Base-by-base conservation (phyloP, 1,284 basidiomycete genomes). In the Microbotryum intermedium region DNA sequence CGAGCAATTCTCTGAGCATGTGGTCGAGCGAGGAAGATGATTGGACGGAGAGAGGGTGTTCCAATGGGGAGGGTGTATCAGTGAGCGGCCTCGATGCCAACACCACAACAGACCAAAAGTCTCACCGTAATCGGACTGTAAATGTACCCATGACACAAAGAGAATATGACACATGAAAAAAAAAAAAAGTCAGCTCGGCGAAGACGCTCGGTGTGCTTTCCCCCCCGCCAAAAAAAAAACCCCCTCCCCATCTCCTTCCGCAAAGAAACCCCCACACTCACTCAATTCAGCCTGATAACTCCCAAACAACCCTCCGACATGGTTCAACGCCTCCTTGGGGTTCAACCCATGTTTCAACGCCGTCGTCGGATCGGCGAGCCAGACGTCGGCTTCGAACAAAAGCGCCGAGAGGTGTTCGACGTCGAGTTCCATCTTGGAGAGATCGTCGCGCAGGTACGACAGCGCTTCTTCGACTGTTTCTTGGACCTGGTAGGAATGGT, bases 231-330 rank as follows among this genome's bases (percentile, higher is more conserved):
- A n/a, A n/a, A n/a, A n/a, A n/a, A n/a, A n/a, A n/a, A n/a, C n/a
- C n/a, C n/a, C n/a, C n/a, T n/a, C n/a, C n/a, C n/a, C n/a, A n/a
- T n/a, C n/a, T n/a, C n/a, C n/a, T n/a, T n/a, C n/a, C n/a, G n/a
- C n/a, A n/a, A n/a, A n/a, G n/a, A n/a, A n/a, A n/a, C n/a, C n/a
- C n/a, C n/a, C 3, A 11, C 34, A 51, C 57, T 44, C 29, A 66
- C 64, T 68, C 44, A 68, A n/a, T 51, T 68, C 66, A 1, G 57
- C 53, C 47, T 66, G 65, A 34, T 68, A 68, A 25, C 59, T 53
- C 6, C 60, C 57, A 28, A 60, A 64, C 13, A 68, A 50, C 6
- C 61, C 59, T 26, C 47, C 50, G 39, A 66, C 64, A 47, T 68
- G 66, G 9, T 29, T 49, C 10, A 68, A 45, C 13, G 66, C 66